phyloP scores from a whole-genome alignment of 805 yeast species.

The Schwanniomyces vanrijiae region DNA sequence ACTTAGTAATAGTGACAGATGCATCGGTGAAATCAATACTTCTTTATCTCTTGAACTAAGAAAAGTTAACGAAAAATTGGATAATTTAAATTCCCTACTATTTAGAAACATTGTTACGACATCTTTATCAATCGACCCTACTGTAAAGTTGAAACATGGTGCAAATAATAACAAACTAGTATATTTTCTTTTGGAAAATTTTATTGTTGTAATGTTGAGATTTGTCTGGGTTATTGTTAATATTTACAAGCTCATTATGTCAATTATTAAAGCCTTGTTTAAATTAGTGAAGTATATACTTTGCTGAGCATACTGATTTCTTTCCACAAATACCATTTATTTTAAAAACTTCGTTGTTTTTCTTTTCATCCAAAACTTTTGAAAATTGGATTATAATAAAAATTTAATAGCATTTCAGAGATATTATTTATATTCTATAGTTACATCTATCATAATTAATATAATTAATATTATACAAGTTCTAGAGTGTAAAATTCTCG shows the following conservation, averaged over 20 bases:
- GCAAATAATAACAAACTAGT: slow-evolving; percentile 31
- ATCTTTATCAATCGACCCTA: slow-evolving; percentile 11
- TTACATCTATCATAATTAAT: too few species aligned
- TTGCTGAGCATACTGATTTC: background rate
- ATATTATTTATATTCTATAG: too few species aligned
- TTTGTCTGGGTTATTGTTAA: slow-evolving; percentile 58
- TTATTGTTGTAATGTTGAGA: slow-evolving; percentile 52
- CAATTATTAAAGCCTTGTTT: slow-evolving; percentile 20
- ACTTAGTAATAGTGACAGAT: slow-evolving; percentile 62
- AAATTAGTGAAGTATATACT: slow-evolving; percentile 10
- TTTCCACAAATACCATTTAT: background rate
- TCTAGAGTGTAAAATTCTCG: too few species aligned
- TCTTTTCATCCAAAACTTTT: too few species aligned
- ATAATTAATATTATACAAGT: too few species aligned
- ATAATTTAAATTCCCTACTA: slow-evolving; percentile 38
- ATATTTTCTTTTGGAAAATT: slow-evolving; percentile 50
- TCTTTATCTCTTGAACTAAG: slow-evolving; percentile 63
- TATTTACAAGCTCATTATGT: slow-evolving; percentile 36
- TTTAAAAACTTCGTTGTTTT: too few species aligned
- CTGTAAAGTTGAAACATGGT: slow-evolving; percentile 27
- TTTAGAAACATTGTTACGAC: slow-evolving; percentile 23
- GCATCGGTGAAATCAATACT: slow-evolving; percentile 72
- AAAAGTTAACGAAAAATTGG: slow-evolving; percentile 49
- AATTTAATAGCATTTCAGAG: too few species aligned
- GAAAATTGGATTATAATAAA: too few species aligned